Conservation (phyloP, 768 basidiomycete genomes). For the Strobilomyces echinocephalus region DNA sequence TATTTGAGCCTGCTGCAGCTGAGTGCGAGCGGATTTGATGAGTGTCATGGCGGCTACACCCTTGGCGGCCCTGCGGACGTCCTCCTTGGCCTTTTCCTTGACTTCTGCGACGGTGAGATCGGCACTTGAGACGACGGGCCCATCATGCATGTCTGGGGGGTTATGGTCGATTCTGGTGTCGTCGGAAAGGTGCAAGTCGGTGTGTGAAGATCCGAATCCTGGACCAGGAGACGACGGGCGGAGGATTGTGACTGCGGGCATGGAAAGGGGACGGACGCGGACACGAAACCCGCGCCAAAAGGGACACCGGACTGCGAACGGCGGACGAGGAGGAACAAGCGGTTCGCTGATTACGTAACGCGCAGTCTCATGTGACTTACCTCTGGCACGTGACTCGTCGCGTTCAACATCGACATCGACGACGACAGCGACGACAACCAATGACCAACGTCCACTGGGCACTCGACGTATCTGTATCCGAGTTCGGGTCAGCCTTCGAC, state of each 20-base stretch:
- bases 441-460: constrained; percentile 46
- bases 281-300: not conserved
- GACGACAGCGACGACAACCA: constrained; percentile 14
- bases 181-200: constrained; percentile 17
- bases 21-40: constrained; percentile 57
- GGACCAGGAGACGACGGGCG: constrained; percentile 33
- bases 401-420: constrained; percentile 22
- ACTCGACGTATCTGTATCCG: constrained; percentile 39
- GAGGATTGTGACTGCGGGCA: constrained; percentile 42
- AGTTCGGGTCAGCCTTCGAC: constrained; percentile 41
- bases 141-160: constrained; percentile 39
- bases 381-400: constrained; percentile 25
- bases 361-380: constrained; percentile 17
- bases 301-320: constrained; percentile 12
- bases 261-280: constrained; percentile 19
- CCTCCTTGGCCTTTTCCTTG: constrained; percentile 43
- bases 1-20: constrained; percentile 48
- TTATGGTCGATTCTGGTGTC: constrained; percentile 14
- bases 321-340: constrained; percentile 8
- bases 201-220: constrained; percentile 30
- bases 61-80: constrained; percentile 47
- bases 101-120: constrained; percentile 41
- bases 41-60: constrained; percentile 59
- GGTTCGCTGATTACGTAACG: constrained; percentile 22
- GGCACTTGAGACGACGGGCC: constrained; percentile 21